phyloP scores from a whole-genome alignment of 2,329 filamentous ascomycete species.

The Dothistroma septosporum region DNA sequence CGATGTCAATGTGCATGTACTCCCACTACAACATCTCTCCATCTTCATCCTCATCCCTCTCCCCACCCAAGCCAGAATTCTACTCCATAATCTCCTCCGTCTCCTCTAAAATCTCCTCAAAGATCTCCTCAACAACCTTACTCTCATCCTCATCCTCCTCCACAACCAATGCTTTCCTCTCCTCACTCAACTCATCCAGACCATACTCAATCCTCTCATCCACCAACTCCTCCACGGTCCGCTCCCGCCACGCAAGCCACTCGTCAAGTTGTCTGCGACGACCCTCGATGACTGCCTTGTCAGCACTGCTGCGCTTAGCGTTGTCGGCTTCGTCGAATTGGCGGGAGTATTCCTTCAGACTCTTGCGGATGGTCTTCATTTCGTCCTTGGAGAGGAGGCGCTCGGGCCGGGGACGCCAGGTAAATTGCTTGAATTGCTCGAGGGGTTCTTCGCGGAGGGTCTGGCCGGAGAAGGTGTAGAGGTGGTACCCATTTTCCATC shows the following conservation, averaged over 20 bases:
- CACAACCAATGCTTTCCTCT: conserved; percentile 55
- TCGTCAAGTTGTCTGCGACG: conserved; percentile 78
- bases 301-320: conserved; percentile 87
- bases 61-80: background rate
- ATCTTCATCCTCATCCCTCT: background rate
- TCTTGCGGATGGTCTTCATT: conserved; percentile 97
- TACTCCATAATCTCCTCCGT: conserved; percentile 68
- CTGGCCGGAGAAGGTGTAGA: conserved; percentile 94
- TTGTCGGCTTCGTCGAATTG: conserved; percentile 93
- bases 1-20: background rate
- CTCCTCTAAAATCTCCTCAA: conserved; percentile 87
- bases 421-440: conserved; percentile 96
- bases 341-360: conserved; percentile 92
- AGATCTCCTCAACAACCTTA: conserved; percentile 66
- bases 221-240: conserved; percentile 64
- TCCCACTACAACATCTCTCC: background rate
- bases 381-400: conserved; percentile 95
- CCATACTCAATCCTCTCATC: conserved; percentile 68
- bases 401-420: conserved; percentile 86
- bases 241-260: conserved; percentile 80
- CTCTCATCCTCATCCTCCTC: conserved; percentile 45
- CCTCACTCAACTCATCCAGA: conserved; percentile 61
- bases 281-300: conserved; percentile 87
- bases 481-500: conserved; percentile 99
- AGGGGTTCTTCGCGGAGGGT: conserved; percentile 84